Base-by-base conservation (phyloP, 2,329 filamentous ascomycete species). In the Magnaporthiopsis poae region DNA sequence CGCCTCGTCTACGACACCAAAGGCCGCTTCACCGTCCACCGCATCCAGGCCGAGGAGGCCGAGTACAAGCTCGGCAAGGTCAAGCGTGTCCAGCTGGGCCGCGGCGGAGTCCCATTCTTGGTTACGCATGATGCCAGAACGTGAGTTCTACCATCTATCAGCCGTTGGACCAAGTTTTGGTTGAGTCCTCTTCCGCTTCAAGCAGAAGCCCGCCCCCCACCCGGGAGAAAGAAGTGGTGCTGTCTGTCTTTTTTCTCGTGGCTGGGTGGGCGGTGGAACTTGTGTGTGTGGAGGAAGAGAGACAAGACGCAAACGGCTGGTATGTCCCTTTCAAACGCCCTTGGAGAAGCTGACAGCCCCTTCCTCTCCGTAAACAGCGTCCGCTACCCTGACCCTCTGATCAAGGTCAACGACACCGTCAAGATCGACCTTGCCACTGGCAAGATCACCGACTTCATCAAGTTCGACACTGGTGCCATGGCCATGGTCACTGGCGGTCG, bases 111-210 rank as follows among this genome's bases (percentile, higher is more conserved):
- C 89, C 95, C 95, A 96, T 99, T 96, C 93, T 97, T 98, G 92
- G 95, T 99, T 91, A 99, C 95, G 93, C 95, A 99, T 91, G 95
- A 99, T 95, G 95, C 95, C 85, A 90, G 95, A 92, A 99, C 95
- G 94, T 99, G 87, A 96, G 94, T 98, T 90, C 87, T 90, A 88
- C 84, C 90, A 92, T 97, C 93, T 95, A 93, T 97, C 94, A 97
- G 94, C 89, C 94, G 94, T 97, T 97, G 94, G 92, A 94, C 91
- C 92, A 96, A 95, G 91, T 86, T 96, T 95, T 96, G 92, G 92
- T 85, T 79, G 83, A 85, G 70, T 25, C 56, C 69, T 56, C 46
- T 69, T 68, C 61, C 64, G 67, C 69, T 59, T 64, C 27, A 31
- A 64, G 35, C 59, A 62, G 65, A 62, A 67, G 39, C 68, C 67